Percentiles rank a stretch among this genome's conserved stretches.
phyloP scores from a whole-genome alignment of 1,284 basidiomycete genomes.

The Cryptococcus sp. region DNA sequence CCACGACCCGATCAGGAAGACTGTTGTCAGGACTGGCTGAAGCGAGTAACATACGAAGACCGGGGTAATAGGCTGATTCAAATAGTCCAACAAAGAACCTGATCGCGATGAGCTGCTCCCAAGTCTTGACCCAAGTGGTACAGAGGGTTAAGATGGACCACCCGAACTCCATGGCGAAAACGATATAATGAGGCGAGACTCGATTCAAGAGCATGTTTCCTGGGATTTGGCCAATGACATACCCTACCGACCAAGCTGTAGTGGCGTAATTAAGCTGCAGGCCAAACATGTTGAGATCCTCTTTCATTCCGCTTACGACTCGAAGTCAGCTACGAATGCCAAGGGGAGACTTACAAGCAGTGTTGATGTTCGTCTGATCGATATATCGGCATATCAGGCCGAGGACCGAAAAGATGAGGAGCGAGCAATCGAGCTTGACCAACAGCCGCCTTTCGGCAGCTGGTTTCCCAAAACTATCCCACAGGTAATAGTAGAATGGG shows the following conservation, averaged over 20 bases:
- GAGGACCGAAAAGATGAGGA: not conserved
- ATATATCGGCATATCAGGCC: constrained; percentile 7
- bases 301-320: constrained; percentile 12
- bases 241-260: constrained; percentile 16
- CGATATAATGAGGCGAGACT: constrained; percentile 14
- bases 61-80: not conserved
- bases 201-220: constrained; percentile 15
- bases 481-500: constrained; percentile 16
- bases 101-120: constrained; percentile 3
- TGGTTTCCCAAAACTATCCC: constrained; percentile 14
- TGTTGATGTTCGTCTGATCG: constrained; percentile 8
- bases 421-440: not conserved
- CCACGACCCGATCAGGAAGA: constrained; percentile 7
- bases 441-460: not conserved
- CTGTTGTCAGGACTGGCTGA: not conserved
- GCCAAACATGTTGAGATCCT: constrained; percentile 15
- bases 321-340: not conserved
- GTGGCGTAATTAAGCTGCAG: constrained; percentile 12
- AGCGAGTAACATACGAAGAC: not conserved
- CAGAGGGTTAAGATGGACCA: constrained; percentile 5
- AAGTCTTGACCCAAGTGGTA: constrained; percentile 12
- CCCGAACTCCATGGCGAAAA: constrained; percentile 8
- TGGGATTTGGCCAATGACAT: constrained; percentile 16
- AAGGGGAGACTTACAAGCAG: not conserved
- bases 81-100: constrained; percentile 3